Percentiles rank a stretch among this genome's conserved stretches.
phyloP scores from a whole-genome alignment of 1,284 basidiomycete genomes.

The Sanghuangporus weigelae region DNA sequence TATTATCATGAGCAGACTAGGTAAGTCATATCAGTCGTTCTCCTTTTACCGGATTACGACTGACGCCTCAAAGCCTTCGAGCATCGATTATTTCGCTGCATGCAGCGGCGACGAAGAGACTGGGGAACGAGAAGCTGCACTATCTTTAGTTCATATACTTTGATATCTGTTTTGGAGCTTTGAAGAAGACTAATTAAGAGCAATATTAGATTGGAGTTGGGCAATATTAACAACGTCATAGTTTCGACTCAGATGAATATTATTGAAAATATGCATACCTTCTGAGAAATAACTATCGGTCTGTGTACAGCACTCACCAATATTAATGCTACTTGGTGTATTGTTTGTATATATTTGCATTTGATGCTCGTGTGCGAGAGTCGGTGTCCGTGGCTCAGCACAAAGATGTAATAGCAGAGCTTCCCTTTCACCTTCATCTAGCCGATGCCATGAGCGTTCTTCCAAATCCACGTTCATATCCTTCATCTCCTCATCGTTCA shows the following conservation, averaged over 20 bases:
- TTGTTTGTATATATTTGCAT: too few relatives aligned
- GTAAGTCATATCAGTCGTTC: slow-evolving; percentile 25
- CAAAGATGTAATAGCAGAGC: background rate
- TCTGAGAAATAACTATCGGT: too few relatives aligned
- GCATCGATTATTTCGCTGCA: slow-evolving; percentile 35
- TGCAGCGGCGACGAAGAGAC: slow-evolving; percentile 20
- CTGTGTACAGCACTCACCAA: too few relatives aligned
- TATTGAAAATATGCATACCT: too few relatives aligned
- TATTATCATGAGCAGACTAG: slow-evolving; percentile 54
- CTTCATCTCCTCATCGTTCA: background rate
- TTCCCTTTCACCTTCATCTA: background rate
- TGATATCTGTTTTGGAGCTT: background rate
- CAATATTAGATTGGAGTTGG: too few relatives aligned
- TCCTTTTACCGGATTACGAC: background rate
- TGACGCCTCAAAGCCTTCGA: slow-evolving; percentile 22
- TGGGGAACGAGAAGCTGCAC: slow-evolving; percentile 1
- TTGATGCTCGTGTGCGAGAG: background rate
- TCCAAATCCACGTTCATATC: background rate
- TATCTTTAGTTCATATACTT: background rate
- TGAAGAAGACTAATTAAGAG: too few relatives aligned
- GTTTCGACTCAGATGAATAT: too few relatives aligned
- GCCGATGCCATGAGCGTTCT: background rate
- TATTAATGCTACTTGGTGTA: too few relatives aligned
- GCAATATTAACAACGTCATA: too few relatives aligned
- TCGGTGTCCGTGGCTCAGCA: background rate